Base-by-base conservation (phyloP, 257 asterid genomes). In the Voacanga thouarsii region DNA sequence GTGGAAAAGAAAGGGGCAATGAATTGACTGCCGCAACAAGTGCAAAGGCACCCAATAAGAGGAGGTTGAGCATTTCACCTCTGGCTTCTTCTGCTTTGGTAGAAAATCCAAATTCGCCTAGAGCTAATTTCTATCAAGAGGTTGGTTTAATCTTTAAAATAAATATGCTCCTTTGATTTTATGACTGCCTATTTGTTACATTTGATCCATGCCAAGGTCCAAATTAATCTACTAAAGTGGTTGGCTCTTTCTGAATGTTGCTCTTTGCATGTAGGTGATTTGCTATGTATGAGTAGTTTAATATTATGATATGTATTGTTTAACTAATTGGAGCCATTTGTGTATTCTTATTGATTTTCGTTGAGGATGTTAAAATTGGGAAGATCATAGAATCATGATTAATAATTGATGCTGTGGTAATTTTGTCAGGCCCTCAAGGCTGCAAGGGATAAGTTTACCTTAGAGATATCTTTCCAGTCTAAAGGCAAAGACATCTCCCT, bases 401-500 rank as follows among this genome's bases (percentile, higher is more conserved):
- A 73, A 53, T 68, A 12, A 4, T 59, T 53, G 78, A 80, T 81
- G 55, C n/a, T 47, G 0, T 28, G 49, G 50, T 6, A 51, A 30
- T 59, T 51, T 44, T 78, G 57, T 70, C 90, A 94, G 99, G 89
- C 85, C 19, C 89, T 87, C 77, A 87, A 87, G 80, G 90, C 86
- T 83, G 92, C 99, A 55, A 86, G 99, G 83, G 89, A 88, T 72
- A 87, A 91, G 77, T 94, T 89, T 82, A 89, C 92, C 9, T 76
- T 75, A 60, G 99, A 92, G 91, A 92, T 92, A 79, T 89, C 97
- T 71, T 91, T 90, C 85, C 92, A 84, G 88, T 85, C 95, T 44
- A 90, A 90, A 86, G 98, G 90, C 87, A 94, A 86, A 79, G 96
- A 94, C 85, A 85, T 94, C 86, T 92, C 97, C 28, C 94, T 94